Evolutionary conservation across 805 yeast species (phyloP).

Genomic region (Deakozyma indianensis): DNA sequence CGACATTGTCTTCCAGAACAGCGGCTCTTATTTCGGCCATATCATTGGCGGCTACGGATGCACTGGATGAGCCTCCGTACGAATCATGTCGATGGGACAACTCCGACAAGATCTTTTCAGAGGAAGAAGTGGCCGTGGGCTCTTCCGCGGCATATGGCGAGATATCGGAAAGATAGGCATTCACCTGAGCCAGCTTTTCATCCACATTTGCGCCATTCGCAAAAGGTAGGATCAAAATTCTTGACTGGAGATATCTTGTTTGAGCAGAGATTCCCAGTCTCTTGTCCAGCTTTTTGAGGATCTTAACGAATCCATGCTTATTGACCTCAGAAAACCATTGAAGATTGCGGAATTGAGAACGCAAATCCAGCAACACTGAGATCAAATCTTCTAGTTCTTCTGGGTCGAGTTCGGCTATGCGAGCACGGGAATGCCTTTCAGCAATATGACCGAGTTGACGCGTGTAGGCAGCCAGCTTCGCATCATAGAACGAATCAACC

Average conservation of each 20-base stretch:
- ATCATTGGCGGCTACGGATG: constrained; percentile 3
- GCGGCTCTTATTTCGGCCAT: constrained; percentile 5
- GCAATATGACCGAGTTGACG: constrained; percentile 38
- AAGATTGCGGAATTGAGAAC: constrained; percentile 63
- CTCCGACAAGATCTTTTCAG: not conserved
- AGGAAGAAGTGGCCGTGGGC: not conserved
- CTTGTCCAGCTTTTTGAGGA: constrained; percentile 80
- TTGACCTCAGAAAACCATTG: constrained; percentile 92
- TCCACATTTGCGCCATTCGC: constrained; percentile 55
- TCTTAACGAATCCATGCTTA: constrained; percentile 78
- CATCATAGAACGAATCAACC: constrained; percentile 66
- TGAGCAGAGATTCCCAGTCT: constrained; percentile 52
- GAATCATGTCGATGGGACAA: not conserved
- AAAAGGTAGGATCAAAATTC: constrained; percentile 63
- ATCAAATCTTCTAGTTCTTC: constrained; percentile 52
- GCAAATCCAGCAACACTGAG: constrained; percentile 57
- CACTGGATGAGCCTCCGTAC: constrained; percentile 3
- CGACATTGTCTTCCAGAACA: constrained; percentile 1
- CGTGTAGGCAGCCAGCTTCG: constrained; percentile 59
- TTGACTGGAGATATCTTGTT: constrained; percentile 42
- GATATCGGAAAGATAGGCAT: constrained; percentile 13
- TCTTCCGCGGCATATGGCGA: constrained; percentile 12
- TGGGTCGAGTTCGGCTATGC: constrained; percentile 23
- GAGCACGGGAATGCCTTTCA: constrained; percentile 18
- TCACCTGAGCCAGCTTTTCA: constrained; percentile 29